Percentiles rank a stretch among this genome's conserved stretches.
phyloP scores from a whole-genome alignment of 352 stramenopile genomes.

The Phytophthora citrophthora region DNA sequence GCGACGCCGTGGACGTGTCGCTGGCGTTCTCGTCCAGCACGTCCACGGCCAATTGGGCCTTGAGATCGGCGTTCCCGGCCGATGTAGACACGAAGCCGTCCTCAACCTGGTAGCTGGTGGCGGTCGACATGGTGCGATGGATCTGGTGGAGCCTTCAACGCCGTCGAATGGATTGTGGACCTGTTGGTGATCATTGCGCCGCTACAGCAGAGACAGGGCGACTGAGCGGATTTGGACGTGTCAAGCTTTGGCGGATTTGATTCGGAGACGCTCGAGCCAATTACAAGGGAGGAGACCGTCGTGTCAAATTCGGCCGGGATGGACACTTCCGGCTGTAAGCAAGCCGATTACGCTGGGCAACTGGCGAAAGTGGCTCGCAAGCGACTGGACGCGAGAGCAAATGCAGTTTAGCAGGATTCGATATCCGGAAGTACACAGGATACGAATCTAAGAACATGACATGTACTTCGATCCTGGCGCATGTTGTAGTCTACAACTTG shows the following conservation, averaged over 20 bases:
- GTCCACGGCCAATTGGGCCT: constrained; percentile 21
- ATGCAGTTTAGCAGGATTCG: not conserved
- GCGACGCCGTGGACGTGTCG: constrained; percentile 37
- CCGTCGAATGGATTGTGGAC: constrained; percentile 16
- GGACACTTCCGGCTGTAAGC: constrained; percentile 15
- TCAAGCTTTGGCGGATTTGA: constrained; percentile 18
- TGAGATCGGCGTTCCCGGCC: not conserved
- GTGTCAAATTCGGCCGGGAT: constrained; percentile 17
- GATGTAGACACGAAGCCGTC: constrained; percentile 25
- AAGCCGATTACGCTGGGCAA: constrained; percentile 17
- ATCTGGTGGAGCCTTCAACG: constrained; percentile 3
- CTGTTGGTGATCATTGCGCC: constrained; percentile 2
- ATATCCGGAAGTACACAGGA: too few species aligned
- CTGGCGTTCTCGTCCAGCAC: constrained; percentile 34
- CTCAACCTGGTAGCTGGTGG: constrained; percentile 43
- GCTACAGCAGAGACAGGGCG: constrained; percentile 5
- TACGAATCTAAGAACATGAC: too few species aligned
- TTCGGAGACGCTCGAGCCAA: constrained; percentile 17
- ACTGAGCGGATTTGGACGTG: constrained; percentile 8
- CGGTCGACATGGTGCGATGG: constrained; percentile 14
- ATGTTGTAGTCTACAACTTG: too few species aligned
- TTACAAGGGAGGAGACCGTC: not conserved
- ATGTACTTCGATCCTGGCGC: too few species aligned
- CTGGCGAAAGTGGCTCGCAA: constrained; percentile 20
- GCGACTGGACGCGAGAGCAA: constrained; percentile 2